Conservation (phyloP, 129 eudicot species). For the Glebionis coronaria region DNA sequence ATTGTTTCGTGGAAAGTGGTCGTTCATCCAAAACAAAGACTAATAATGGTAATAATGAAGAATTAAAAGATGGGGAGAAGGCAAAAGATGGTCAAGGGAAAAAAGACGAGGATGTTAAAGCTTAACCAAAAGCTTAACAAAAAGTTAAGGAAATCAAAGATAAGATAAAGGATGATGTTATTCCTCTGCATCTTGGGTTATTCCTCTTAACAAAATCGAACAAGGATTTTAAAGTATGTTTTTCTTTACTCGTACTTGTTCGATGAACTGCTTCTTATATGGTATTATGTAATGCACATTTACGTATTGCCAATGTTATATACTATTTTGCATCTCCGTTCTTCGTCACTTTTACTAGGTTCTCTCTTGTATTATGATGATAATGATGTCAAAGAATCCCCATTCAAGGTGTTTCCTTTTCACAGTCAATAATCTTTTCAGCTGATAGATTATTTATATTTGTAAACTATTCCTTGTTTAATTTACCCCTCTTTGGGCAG, state of each 20-base stretch:
- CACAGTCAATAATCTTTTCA: background rate
- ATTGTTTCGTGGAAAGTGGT: constrained; percentile 35
- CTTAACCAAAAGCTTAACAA: constrained; percentile 40
- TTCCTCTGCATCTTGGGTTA: constrained; percentile 90
- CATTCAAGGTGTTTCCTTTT: constrained; percentile 62
- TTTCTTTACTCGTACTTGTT: background rate
- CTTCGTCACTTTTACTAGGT: constrained; percentile 87
- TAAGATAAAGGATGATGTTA: constrained; percentile 59
- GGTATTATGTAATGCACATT: background rate
- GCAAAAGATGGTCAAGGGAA: constrained; percentile 51
- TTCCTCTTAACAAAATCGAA: constrained; percentile 69
- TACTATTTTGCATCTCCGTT: constrained; percentile 52
- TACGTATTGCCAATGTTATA: background rate
- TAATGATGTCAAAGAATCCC: constrained; percentile 82
- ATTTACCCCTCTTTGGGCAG: constrained; percentile 37
- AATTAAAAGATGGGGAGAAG: constrained; percentile 42
- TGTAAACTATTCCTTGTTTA: constrained; percentile 9
- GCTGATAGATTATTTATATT: background rate
- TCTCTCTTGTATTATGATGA: constrained; percentile 85
- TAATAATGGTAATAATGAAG: constrained; percentile 36
- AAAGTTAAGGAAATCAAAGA: constrained; percentile 58
- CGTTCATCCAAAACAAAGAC: constrained; percentile 35
- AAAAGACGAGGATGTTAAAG: constrained; percentile 49
- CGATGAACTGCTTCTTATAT: background rate
- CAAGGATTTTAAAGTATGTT: constrained; percentile 70